Base-by-base conservation (phyloP, 352 stramenopile genomes). In the Pythium periplocum region DNA sequence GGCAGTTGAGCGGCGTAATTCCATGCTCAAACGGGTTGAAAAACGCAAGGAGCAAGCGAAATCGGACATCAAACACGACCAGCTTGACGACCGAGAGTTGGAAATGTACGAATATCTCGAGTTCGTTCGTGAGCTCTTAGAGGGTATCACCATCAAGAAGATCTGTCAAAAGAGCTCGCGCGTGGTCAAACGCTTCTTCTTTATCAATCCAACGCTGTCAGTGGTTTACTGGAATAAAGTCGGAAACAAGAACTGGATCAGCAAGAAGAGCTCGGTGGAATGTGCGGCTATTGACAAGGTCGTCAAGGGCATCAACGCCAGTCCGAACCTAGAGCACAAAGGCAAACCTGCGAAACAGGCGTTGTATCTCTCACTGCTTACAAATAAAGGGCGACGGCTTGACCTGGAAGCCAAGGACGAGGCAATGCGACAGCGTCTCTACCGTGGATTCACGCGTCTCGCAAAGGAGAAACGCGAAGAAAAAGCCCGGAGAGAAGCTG, bases 81-180 rank as follows among this genome's bases (percentile, higher is more conserved):
- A 78, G 38, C 50, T 90, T 6, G 48, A 60, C n/a, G 67, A 83
- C 52, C 74, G 84, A 4, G 76, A 87, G 44, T 73, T 86, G 33
- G 62, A 79, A 32, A 73, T 75, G 51, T 84, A 84, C 57, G 76
- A 87, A 51, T 87, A 90, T 51, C 60, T 87, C 32, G 75, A 87
- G 63, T 90, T 90, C 49, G 64, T 90, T 2, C 75, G 73, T 31
- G 69, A 78, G 41, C 45, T 90, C 9, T 60, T 86, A 4, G 75
- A 87, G 32, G 79, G 77, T 9, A 66, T 83, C n/a, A 34, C 54
- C 8, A 36, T 90, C 39, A 86, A 81, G 51, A 87, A 87, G 45
- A 54, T 90, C 4, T 87, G 75, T 36, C 77, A 87, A 47, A 73
- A 73, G 45, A 87, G 74, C 53, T 61, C 59, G 6, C 76, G 73